These are phyloP conservation scores for Kurtzmaniella fragi DNA, from an alignment of 805 yeast species.

Conservation along the genomic window DNA sequence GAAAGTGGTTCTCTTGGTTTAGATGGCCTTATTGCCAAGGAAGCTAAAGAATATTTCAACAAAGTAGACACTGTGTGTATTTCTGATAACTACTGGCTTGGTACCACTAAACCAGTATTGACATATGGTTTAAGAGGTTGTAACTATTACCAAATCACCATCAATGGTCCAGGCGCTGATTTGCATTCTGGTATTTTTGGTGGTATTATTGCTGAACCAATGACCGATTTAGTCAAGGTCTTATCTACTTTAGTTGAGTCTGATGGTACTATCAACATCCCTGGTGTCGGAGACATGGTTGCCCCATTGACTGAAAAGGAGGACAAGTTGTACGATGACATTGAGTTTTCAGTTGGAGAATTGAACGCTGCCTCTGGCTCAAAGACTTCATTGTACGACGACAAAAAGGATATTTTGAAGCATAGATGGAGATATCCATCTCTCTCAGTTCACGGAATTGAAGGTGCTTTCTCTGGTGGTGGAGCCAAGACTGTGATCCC, in stretches of 20 bases:
- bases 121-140: conserved; percentile 98
- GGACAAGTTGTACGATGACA: conserved; percentile 70
- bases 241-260: conserved; percentile 74
- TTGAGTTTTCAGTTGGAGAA: conserved; percentile 81
- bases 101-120: conserved; percentile 92
- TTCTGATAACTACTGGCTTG: conserved; percentile 97
- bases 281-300: conserved; percentile 90
- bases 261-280: conserved; percentile 77
- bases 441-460: conserved; percentile 91
- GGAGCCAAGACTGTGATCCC: conserved; percentile 99
- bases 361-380: conserved; percentile 88
- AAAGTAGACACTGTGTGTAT: conserved; percentile 93
- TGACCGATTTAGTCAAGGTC: conserved; percentile 84
- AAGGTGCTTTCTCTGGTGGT: conserved; percentile 90
- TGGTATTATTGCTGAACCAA: conserved; percentile 95
- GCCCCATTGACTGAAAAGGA: conserved; percentile 88
- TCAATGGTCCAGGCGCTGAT: conserved; percentile 94
- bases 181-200: conserved; percentile 97
- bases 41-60: conserved; percentile 76
- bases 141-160: conserved; percentile 78
- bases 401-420: conserved; percentile 83
- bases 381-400: conserved; percentile 68
- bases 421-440: conserved; percentile 99
- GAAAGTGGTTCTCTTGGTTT: conserved; percentile 94
- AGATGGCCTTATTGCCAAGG: conserved; percentile 74